Evolutionary conservation across 306 rosid species (phyloP).

Genomic region (Cicer cuneatum): DNA sequence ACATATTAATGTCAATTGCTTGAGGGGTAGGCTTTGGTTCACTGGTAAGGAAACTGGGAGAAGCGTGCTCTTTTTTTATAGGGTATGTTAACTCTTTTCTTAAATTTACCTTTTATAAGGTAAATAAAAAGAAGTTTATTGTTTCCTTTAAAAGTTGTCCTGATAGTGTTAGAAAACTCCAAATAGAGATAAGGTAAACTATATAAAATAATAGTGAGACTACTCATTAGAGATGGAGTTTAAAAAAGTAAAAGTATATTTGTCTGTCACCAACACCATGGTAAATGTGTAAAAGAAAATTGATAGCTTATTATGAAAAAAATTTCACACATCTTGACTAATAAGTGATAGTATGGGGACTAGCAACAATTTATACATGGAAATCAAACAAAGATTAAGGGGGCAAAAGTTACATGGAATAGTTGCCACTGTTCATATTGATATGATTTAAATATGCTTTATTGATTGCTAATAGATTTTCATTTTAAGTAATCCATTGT

Average conservation of each 20-base stretch:
- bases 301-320: background rate
- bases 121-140: background rate
- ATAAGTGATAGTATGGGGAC: background rate
- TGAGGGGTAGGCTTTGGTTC: background rate
- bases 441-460: background rate
- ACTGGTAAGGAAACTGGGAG: background rate
- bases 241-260: background rate
- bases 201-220: background rate
- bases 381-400: conserved; percentile 1
- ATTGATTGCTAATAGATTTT: background rate
- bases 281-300: conserved; percentile 11
- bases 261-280: background rate
- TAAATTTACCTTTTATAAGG: background rate
- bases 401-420: background rate
- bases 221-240: background rate
- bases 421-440: background rate
- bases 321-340: background rate
- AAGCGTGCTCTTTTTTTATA: background rate
- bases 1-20: background rate
- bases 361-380: background rate
- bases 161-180: background rate
- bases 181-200: conserved; percentile 15
- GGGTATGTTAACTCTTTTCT: background rate
- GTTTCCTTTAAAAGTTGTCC: background rate
- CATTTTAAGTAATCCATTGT: background rate